A percentile compares a stretch with the other conserved stretches of the same genome.
Evolutionary conservation across 768 basidiomycete genomes (phyloP).

Genomic region (Boletus pseudo-olivaceus): DNA sequence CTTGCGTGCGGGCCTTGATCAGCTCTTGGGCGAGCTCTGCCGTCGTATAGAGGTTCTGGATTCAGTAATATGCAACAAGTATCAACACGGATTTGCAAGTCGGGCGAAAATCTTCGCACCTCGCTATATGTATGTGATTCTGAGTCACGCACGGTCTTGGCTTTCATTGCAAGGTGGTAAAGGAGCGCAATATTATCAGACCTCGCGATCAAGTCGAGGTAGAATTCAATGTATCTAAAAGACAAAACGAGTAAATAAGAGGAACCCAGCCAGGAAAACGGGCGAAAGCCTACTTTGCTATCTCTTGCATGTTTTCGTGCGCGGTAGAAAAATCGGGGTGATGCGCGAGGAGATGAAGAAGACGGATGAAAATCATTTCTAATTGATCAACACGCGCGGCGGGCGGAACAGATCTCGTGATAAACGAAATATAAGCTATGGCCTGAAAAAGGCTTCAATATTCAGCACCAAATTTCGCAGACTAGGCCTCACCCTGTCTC

Average conservation of each 20-base stretch:
- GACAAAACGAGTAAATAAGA: background rate
- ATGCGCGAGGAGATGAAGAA: conserved; percentile 86
- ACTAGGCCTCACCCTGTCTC: conserved; percentile 47
- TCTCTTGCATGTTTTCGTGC: conserved; percentile 67
- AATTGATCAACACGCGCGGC: conserved; percentile 61
- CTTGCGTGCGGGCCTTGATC: conserved; percentile 62
- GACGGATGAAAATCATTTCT: conserved; percentile 80
- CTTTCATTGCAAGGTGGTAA: conserved; percentile 74
- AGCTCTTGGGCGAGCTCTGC: conserved; percentile 89
- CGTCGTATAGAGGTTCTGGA: conserved; percentile 80
- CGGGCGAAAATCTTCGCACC: conserved; percentile 37
- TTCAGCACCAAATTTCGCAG: background rate
- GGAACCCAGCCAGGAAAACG: background rate
- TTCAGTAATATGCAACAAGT: background rate
- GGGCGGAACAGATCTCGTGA: conserved; percentile 46
- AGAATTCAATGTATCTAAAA: conserved; percentile 83
- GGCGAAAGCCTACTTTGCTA: conserved; percentile 63
- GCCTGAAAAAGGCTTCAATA: conserved; percentile 39
- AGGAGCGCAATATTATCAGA: conserved; percentile 83
- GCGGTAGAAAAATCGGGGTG: conserved; percentile 85
- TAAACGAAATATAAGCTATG: conserved; percentile 49
- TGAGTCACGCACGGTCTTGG: conserved; percentile 84
- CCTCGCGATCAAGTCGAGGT: conserved; percentile 70
- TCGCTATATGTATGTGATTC: conserved; percentile 66
- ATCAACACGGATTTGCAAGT: background rate